These are phyloP conservation scores for Amaranthus hypochondriacus DNA, from an alignment of 148 eudicot species.

Conservation along the genomic window DNA sequence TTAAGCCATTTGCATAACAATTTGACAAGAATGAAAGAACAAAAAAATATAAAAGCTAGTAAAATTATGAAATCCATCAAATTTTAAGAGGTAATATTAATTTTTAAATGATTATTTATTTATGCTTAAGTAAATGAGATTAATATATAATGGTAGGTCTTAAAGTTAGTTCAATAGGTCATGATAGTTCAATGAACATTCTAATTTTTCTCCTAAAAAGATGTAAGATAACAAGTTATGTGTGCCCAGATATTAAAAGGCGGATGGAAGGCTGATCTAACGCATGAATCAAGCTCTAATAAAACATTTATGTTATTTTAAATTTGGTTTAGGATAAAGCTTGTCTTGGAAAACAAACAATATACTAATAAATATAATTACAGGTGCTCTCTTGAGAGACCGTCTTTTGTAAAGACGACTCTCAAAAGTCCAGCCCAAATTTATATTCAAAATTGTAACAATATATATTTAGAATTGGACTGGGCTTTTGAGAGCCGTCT, in stretches of 20 bases:
- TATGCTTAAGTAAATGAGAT: not conserved
- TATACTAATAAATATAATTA: too few species aligned
- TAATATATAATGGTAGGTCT: not conserved
- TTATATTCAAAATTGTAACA: too few species aligned
- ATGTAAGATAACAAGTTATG: slow-evolving; percentile 9
- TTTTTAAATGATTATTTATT: not conserved
- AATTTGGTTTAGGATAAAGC: too few species aligned
- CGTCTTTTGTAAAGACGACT: too few species aligned
- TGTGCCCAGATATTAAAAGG: slow-evolving; percentile 10
- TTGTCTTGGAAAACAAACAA: too few species aligned
- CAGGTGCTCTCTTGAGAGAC: too few species aligned
- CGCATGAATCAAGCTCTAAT: slow-evolving; percentile 13
- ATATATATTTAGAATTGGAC: too few species aligned
- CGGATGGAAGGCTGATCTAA: slow-evolving; percentile 11
- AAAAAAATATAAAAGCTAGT: slow-evolving; percentile 30
- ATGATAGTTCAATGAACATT: slow-evolving; percentile 22
- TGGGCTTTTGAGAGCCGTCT: too few species aligned
- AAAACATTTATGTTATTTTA: not conserved
- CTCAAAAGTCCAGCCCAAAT: too few species aligned
- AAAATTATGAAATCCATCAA: slow-evolving; percentile 35
- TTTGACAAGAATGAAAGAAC: slow-evolving; percentile 25
- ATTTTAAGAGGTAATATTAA: not conserved
- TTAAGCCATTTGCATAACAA: slow-evolving; percentile 29
- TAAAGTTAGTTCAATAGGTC: not conserved
- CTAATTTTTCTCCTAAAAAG: slow-evolving; percentile 10